Base-by-base conservation (phyloP, 108 stramenopile species). In the Fragilariopsis cylindrus region DNA sequence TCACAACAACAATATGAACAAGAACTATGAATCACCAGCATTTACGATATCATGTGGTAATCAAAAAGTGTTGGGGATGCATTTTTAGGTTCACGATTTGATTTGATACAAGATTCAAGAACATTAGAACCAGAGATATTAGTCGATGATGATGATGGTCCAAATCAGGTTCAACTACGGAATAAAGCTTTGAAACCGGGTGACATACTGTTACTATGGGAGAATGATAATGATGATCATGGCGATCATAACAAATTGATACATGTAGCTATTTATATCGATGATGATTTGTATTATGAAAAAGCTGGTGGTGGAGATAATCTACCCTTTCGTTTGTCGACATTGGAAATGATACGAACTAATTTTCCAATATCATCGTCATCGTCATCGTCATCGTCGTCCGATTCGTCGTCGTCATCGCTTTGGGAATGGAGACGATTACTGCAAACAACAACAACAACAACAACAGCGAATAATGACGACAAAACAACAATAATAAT, bases 401-500 rank as follows among this genome's bases (percentile, higher is more conserved):
- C 30, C 30, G 30, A 30, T 1, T 30, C 30, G 52, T 15, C 52
- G 1, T 53, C 45, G 4, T 64, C 77, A 7, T 81, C 76, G 70
- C 40, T 71, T 46, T 81, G 79, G 79, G 79, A 81, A 47, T 81
- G 79, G 79, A n/a, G 79, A 9, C 68, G 79, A 13, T n/a, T 78
- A 7, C 65, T 78, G 42, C 15, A 52, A 42, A 66, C 39, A 50
- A 76, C 42, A 16, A 30, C 65, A 16, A 7, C 49, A 13, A 65
- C 30, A 30, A 30, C 30, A 30, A 30, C 30, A 30, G 30, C 30
- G 30, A 30, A 30, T 30, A 30, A 30, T 30, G 30, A 30, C 30
- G 30, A 30, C 30, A 30, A 19, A n/a, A 0, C 8, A 49, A 72
- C 42, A 44, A 54, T 6, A 71, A 15, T 43, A 9, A 8, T 7